Evolutionary conservation across 2,329 filamentous ascomycete species (phyloP).

Genomic region (Ophiostoma montium): DNA sequence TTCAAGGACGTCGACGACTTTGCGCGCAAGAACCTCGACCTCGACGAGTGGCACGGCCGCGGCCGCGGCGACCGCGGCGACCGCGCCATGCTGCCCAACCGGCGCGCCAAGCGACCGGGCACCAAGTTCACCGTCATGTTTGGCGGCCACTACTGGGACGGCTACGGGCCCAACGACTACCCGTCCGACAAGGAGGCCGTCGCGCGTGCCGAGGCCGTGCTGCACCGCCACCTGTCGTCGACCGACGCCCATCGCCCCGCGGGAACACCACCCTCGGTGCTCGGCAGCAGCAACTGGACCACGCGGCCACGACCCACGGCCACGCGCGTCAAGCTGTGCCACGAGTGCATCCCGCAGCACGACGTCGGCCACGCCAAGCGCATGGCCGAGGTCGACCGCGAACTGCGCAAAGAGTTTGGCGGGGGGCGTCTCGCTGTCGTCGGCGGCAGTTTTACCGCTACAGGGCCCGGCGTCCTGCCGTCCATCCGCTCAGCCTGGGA

Average conservation of each 20-base stretch:
- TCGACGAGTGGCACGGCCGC: conserved; percentile 7
- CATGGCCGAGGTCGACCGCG: conserved; percentile 41
- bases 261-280: too few relatives aligned
- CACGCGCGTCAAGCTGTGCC: conserved; percentile 41
- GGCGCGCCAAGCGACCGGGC: conserved; percentile 26
- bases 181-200: conserved; percentile 54
- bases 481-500: conserved; percentile 36
- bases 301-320: background rate
- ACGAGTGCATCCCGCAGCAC: conserved; percentile 83
- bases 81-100: background rate
- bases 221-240: conserved; percentile 53
- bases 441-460: conserved; percentile 37
- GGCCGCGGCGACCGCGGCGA: conserved; percentile 6
- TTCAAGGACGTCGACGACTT: background rate
- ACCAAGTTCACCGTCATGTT: conserved; percentile 92
- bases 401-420: conserved; percentile 41
- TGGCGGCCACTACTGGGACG: conserved; percentile 84
- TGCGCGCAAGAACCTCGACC: background rate
- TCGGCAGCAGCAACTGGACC: background rate
- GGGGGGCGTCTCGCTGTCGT: conserved; percentile 53
- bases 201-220: conserved; percentile 52
- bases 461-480: conserved; percentile 36
- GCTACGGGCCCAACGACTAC: conserved; percentile 25
- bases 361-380: conserved; percentile 58
- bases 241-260: background rate